These are phyloP conservation scores for Pseudogymnoascus sp. DNA, from an alignment of 2,329 filamentous ascomycete genomes.

Conservation along the genomic window DNA sequence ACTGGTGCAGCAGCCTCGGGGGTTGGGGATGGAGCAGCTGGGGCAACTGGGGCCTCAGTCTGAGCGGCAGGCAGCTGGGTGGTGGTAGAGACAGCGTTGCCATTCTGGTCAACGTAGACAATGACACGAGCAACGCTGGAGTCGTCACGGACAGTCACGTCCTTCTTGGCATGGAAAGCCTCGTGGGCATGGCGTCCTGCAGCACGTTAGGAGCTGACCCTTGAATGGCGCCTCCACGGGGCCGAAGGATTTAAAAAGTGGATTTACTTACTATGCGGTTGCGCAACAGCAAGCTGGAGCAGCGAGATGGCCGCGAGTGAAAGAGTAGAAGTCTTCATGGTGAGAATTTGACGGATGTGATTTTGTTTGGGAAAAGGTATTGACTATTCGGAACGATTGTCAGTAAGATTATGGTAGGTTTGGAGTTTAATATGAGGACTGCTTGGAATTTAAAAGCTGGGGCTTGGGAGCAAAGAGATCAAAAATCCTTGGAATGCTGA, in stretches of 20 bases:
- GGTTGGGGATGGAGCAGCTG: neutral
- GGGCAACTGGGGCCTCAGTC: conserved; percentile 10
- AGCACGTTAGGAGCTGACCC: neutral
- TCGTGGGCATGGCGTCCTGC: conserved; percentile 23
- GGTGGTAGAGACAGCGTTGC: conserved; percentile 42
- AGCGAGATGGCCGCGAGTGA: conserved; percentile 34
- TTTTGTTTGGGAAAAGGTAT: neutral
- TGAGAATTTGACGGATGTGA: conserved; percentile 16
- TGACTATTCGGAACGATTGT: neutral
- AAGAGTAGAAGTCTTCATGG: conserved; percentile 39
- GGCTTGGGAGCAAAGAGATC: neutral
- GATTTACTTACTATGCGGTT: conserved; percentile 31
- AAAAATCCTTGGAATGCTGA: neutral
- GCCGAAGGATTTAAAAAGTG: neutral
- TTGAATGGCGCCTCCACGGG: conserved; percentile 3
- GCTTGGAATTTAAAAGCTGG: neutral
- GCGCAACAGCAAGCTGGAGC: conserved; percentile 35
- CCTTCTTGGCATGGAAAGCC: conserved; percentile 23
- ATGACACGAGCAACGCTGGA: conserved; percentile 37
- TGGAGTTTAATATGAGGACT: neutral
- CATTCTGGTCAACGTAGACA: conserved; percentile 54
- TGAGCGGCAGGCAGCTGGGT: conserved; percentile 25
- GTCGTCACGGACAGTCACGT: conserved; percentile 28
- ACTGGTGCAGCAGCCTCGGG: neutral
- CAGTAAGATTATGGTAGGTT: neutral